Evolutionary conservation across 2,329 filamentous ascomycete genomes (phyloP), one percentile per base, ranked within the genome.

Genomic region (Neurospora sp.): DNA sequence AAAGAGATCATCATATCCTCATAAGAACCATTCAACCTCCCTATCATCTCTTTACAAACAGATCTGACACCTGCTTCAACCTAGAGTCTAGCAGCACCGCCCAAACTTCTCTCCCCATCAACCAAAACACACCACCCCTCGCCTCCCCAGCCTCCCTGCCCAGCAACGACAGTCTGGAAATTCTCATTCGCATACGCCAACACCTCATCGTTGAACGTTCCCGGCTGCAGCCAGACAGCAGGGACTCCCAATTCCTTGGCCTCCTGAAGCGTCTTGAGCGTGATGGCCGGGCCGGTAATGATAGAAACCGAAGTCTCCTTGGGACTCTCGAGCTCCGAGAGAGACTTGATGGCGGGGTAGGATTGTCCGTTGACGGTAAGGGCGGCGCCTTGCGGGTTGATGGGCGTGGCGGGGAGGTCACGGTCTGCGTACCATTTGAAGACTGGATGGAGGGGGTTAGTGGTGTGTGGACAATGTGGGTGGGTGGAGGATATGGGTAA

Each of bases 121-220:
- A 96, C 92, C 65, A 97, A 83, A 33, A 97, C 91, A 80, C 93
- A 97, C 91, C 92, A 96, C 0, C 93, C 93, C 76, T 94, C 91
- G 67, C 82, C 80, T 8, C 91, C 91, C 52, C 52, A n/a, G 15
- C 89, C 89, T 37, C 89, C 88, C 43, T 89, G 83, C 6, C 85
- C 89, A 72, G 84, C 87, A 57, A 92, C 90, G 41, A 93, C 90
- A 43, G 89, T 88, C 74, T 88, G 83, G 76, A 96, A 97, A 19
- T 81, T 81, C 6, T 80, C 82, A 28, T 85, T 82, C 3, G 92
- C 93, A 79, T 87, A 93, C 52, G 85, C 82, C 72, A 97, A 78
- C 28, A 93, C 91, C 70, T 88, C 87, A 68, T 91, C 87, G 78
- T 97, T 89, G 77, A 91, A 98, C 17, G 89, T 94, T 0, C 95